phyloP scores from a whole-genome alignment of 345 rosid species.

The Eucalyptus regnans region DNA sequence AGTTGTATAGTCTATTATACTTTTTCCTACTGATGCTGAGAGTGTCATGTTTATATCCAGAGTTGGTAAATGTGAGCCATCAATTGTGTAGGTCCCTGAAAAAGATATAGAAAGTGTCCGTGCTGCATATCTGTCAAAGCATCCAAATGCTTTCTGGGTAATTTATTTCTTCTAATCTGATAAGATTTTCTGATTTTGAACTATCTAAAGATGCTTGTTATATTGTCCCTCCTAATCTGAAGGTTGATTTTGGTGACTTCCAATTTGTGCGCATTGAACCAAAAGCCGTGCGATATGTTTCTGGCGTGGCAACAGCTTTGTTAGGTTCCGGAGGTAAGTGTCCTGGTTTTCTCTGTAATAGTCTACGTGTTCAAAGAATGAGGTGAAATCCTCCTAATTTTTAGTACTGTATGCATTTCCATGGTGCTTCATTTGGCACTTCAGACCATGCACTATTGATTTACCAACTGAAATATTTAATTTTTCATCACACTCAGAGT shows the following conservation, averaged over 20 bases:
- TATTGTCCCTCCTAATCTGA: constrained; percentile 1
- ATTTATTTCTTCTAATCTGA: neutral
- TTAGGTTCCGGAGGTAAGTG: constrained; percentile 90
- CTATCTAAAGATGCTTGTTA: neutral
- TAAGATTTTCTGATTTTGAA: neutral
- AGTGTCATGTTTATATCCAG: neutral
- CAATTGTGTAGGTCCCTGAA: constrained; percentile 44
- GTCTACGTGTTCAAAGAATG: neutral
- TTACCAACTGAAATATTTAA: neutral
- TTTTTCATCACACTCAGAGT: constrained; percentile 29
- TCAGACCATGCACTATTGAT: neutral
- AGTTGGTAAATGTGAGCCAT: neutral
- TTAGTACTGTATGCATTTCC: neutral
- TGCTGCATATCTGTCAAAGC: constrained; percentile 73
- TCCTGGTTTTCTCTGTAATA: neutral
- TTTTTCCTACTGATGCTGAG: neutral
- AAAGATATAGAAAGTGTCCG: constrained; percentile 52
- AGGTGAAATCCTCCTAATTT: neutral
- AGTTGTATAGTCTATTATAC: constrained; percentile 1
- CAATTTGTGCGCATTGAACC: constrained; percentile 78
- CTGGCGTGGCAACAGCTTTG: constrained; percentile 87
- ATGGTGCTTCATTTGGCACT: neutral
- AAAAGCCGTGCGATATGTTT: constrained; percentile 67
- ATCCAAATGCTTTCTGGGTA: constrained; percentile 97
- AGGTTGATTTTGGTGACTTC: constrained; percentile 99